Conservation (phyloP, 306 rosid genomes). For the Lotus japonicus region DNA sequence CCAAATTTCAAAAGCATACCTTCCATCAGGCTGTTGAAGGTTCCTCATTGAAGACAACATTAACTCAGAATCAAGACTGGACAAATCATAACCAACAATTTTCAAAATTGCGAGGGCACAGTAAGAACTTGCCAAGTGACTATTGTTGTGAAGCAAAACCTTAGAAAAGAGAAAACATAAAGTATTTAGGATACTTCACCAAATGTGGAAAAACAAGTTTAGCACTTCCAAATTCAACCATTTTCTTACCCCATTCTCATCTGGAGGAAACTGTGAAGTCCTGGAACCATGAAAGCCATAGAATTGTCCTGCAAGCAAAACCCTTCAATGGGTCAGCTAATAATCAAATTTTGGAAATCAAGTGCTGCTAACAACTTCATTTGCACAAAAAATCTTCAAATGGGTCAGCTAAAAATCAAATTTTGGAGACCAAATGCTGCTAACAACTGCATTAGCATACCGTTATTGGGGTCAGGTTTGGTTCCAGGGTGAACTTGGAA, state of each 20-base stretch:
- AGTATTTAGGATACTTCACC: background rate
- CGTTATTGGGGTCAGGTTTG: conserved; percentile 31
- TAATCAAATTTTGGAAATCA: background rate
- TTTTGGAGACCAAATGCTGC: no score
- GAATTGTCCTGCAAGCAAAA: conserved; percentile 59
- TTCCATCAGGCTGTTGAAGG: conserved; percentile 97
- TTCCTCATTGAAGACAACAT: conserved; percentile 65
- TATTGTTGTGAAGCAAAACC: conserved; percentile 48
- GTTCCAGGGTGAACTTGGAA: conserved; percentile 56
- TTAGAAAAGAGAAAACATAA: conserved; percentile 12
- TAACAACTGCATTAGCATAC: conserved; percentile 29
- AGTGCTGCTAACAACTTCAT: background rate
- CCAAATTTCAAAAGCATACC: conserved; percentile 42
- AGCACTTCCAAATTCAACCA: conserved; percentile 14
- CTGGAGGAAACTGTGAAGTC: conserved; percentile 60
- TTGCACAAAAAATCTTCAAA: conserved; percentile 13
- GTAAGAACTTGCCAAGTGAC: conserved; percentile 94
- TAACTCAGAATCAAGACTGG: conserved; percentile 43
- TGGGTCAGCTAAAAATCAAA: background rate
- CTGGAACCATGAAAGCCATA: conserved; percentile 84
- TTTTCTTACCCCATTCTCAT: conserved; percentile 52
- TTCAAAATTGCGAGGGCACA: conserved; percentile 77
- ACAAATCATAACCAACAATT: conserved; percentile 63
- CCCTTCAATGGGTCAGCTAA: conserved; percentile 5
- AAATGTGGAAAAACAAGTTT: background rate